A percentile compares a stretch with the other conserved stretches of the same genome.
Evolutionary conservation across 2,329 filamentous ascomycete genomes (phyloP).

Genomic region (Phialocephala subalpina): DNA sequence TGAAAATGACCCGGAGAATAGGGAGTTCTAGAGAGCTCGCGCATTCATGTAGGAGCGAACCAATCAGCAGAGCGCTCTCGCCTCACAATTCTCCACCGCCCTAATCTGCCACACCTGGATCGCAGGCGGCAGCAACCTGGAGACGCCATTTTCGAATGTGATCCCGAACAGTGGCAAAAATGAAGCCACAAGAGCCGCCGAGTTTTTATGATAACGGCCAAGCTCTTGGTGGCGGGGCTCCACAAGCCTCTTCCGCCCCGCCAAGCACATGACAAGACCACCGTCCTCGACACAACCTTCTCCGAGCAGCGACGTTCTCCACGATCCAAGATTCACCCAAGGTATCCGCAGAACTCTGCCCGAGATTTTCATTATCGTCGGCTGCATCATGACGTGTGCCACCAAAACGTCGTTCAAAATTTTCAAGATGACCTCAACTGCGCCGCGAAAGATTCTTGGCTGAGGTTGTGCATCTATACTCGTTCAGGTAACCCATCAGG

Average conservation of each 20-base stretch:
- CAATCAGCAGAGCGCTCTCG: no score
- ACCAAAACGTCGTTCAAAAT: background rate
- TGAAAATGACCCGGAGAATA: no score
- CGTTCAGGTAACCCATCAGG: background rate
- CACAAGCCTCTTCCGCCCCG: background rate
- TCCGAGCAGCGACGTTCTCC: background rate
- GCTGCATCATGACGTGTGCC: constrained; percentile 21
- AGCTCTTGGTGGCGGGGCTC: background rate
- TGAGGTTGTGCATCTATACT: background rate
- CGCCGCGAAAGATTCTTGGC: background rate
- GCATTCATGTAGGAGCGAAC: no score
- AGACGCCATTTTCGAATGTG: background rate
- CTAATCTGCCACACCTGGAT: no score
- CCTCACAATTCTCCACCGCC: no score
- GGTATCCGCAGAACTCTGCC: background rate
- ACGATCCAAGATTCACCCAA: background rate
- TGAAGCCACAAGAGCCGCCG: background rate
- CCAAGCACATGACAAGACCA: constrained; percentile 2
- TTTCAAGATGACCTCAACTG: background rate
- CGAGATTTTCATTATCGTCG: background rate
- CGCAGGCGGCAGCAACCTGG: no score
- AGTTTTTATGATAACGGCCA: background rate
- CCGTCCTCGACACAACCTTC: background rate
- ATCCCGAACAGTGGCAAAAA: no score
- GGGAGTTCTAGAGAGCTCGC: no score